Conservation (phyloP, 495 filamentous ascomycete species). For the Penicillium coffeae region DNA sequence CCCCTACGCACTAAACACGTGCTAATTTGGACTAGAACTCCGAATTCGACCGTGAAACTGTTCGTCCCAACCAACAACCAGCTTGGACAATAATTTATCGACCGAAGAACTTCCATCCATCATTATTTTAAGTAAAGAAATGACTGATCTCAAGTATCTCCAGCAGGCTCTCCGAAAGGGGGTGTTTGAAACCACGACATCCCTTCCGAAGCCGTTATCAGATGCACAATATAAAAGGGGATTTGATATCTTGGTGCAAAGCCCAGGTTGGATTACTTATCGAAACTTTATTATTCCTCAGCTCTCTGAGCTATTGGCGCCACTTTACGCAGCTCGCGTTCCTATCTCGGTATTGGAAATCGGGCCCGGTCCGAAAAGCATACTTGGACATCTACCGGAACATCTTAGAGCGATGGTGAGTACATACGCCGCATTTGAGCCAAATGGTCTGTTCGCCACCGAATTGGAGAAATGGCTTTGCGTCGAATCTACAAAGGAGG, state of each 20-base stretch:
- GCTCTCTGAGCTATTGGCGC: conserved; percentile 39
- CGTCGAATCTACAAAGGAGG: conserved; percentile 15
- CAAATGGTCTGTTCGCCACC: conserved; percentile 49
- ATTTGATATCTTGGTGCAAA: conserved; percentile 46
- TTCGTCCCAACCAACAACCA: no score
- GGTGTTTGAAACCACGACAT: no score
- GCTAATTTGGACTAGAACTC: no score
- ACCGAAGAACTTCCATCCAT: no score
- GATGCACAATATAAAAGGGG: conserved; percentile 51
- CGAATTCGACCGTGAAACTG: no score
- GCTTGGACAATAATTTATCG: background rate
- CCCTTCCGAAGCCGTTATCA: conserved; percentile 43
- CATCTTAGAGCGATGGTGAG: conserved; percentile 42
- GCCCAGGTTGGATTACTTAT: conserved; percentile 39
- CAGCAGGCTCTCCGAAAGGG: conserved; percentile 47
- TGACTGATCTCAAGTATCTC: conserved; percentile 51
- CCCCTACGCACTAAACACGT: no score
- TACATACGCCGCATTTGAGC: conserved; percentile 55
- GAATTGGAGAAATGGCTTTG: conserved; percentile 47
- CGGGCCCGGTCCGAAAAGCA: conserved; percentile 54
- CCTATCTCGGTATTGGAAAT: conserved; percentile 57
- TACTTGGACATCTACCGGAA: conserved; percentile 50
- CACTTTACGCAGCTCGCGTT: conserved; percentile 45
- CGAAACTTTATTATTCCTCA: conserved; percentile 57
- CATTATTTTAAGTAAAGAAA: no score